phyloP scores from a whole-genome alignment of 805 yeast species.

The Ogataea saltuana region DNA sequence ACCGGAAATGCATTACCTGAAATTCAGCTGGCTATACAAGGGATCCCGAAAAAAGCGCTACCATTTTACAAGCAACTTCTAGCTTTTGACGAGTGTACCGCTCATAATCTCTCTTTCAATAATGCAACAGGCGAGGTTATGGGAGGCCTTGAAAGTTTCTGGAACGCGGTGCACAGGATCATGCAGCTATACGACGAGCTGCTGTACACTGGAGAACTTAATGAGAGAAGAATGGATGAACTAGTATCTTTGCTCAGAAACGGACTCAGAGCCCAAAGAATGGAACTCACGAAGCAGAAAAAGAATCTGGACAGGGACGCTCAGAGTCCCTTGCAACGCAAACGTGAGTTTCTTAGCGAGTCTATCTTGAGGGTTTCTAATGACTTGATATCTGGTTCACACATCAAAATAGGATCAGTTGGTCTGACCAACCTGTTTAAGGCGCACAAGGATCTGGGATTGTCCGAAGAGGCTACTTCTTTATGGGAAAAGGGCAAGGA shows the following conservation, averaged over 20 bases:
- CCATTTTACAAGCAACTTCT: slow-evolving; percentile 52
- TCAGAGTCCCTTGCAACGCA: slow-evolving; percentile 51
- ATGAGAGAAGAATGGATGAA: slow-evolving; percentile 44
- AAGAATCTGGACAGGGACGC: slow-evolving; percentile 59
- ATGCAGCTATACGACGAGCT: slow-evolving; percentile 52
- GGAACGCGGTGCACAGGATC: slow-evolving; percentile 51
- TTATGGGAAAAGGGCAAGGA: slow-evolving; percentile 66
- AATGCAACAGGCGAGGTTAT: slow-evolving; percentile 37
- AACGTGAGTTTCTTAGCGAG: slow-evolving; percentile 43
- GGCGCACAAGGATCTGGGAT: slow-evolving; percentile 57
- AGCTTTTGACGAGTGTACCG: slow-evolving; percentile 52
- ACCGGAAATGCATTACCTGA: slow-evolving; percentile 3
- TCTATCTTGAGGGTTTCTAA: slow-evolving; percentile 48
- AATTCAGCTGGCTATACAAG: slow-evolving; percentile 17
- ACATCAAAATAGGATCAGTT: slow-evolving; percentile 43
- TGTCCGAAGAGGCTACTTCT: slow-evolving; percentile 60
- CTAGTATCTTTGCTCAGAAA: slow-evolving; percentile 53
- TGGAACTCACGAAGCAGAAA: slow-evolving; percentile 50
- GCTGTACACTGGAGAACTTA: slow-evolving; percentile 47
- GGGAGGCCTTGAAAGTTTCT: slow-evolving; percentile 42
- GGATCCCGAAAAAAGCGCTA: slow-evolving; percentile 35
- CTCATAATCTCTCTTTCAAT: slow-evolving; percentile 37
- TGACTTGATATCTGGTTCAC: slow-evolving; percentile 38
- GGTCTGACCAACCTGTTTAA: slow-evolving; percentile 60
- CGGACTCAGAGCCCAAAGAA: slow-evolving; percentile 55